A percentile compares a stretch with the other conserved stretches of the same genome.
Conservation (phyloP, 2,329 filamentous ascomycete genomes). For the Fusarium equiseti region DNA sequence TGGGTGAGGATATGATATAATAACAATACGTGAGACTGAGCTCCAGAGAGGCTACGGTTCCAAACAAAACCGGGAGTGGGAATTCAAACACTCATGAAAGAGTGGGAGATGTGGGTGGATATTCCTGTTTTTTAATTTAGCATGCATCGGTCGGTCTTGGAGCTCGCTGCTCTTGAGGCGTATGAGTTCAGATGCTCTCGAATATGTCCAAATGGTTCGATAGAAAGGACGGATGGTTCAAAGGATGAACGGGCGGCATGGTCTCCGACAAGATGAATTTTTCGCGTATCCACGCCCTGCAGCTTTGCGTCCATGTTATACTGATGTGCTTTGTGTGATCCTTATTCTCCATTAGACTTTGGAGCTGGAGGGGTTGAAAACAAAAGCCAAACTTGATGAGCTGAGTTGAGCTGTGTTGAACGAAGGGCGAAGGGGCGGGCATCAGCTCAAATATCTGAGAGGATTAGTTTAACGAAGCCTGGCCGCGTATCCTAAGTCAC, state of each 20-base stretch:
- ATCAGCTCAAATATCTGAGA: background rate
- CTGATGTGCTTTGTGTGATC: background rate
- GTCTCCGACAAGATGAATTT: slow-evolving; percentile 47
- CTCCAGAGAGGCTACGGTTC: slow-evolving; percentile 27
- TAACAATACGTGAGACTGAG: slow-evolving; percentile 43
- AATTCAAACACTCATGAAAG: slow-evolving; percentile 28
- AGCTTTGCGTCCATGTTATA: background rate
- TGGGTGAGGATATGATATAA: slow-evolving; percentile 46
- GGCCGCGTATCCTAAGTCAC: background rate
- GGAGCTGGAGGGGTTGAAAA: background rate
- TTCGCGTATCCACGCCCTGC: slow-evolving; percentile 25
- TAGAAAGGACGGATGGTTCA: slow-evolving; percentile 43
- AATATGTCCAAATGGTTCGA: slow-evolving; percentile 41
- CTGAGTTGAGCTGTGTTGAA: background rate
- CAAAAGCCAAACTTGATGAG: background rate
- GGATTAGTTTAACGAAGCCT: background rate
- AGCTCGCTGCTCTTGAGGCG: slow-evolving; percentile 38
- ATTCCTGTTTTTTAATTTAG: slow-evolving; percentile 49
- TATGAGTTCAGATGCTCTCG: slow-evolving; percentile 38
- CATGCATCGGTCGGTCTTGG: slow-evolving; percentile 45
- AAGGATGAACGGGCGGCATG: slow-evolving; percentile 44
- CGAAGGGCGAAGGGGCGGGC: background rate
- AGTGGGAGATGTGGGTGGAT: slow-evolving; percentile 37
- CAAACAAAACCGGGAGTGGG: slow-evolving; percentile 34
- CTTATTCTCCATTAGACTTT: background rate